Conservation (phyloP, 495 filamentous ascomycete genomes). For the Neurospora discreta region DNA sequence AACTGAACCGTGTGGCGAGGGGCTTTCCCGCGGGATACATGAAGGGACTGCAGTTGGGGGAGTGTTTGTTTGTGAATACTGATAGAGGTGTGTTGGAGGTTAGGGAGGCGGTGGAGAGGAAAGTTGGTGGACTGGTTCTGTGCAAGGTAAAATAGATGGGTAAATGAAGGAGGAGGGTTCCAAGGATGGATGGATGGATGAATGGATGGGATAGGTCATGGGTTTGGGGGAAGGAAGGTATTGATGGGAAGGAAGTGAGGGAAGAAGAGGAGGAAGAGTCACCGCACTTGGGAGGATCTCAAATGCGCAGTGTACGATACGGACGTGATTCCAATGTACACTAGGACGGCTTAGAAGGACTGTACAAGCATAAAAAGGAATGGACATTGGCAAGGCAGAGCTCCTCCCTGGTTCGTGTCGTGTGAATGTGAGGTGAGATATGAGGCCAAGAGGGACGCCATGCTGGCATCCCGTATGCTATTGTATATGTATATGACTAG, state of each 20-base stretch:
- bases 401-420: not conserved
- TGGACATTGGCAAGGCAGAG: not conserved
- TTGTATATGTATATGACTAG: not conserved
- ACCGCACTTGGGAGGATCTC: not conserved
- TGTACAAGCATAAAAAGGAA: not conserved
- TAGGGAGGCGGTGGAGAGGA: constrained; percentile 77
- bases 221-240: not conserved
- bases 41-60: constrained; percentile 67
- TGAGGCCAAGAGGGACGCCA: not conserved
- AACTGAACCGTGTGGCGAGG: constrained; percentile 50
- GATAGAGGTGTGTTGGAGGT: constrained; percentile 73
- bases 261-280: not conserved
- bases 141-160: constrained; percentile 50
- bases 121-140: constrained; percentile 71
- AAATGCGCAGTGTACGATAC: constrained; percentile 1
- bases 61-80: constrained; percentile 72
- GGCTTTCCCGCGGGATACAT: constrained; percentile 56
- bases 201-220: not conserved
- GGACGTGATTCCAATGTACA: not conserved
- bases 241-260: not conserved
- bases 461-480: not conserved
- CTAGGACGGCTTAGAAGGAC: not conserved
- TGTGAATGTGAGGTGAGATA: not conserved
- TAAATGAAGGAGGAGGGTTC: constrained; percentile 1
- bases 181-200: constrained; percentile 2